Conservation (phyloP, 345 rosid genomes). For the Gossypium raimondii region DNA sequence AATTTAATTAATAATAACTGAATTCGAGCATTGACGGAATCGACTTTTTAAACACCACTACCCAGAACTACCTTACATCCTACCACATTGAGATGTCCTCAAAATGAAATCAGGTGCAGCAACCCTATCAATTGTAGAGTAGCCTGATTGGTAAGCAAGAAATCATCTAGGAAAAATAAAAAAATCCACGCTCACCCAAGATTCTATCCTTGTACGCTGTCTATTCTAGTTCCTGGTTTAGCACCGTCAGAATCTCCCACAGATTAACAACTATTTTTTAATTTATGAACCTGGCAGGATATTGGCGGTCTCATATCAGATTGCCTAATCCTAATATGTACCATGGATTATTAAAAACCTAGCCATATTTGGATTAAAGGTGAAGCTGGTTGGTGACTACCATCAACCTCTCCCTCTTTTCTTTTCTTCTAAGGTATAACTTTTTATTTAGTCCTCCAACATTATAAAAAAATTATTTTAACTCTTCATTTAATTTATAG, state of each 20-base stretch:
- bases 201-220: slow-evolving; percentile 26
- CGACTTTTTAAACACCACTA: too few relatives aligned
- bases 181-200: slow-evolving; percentile 16
- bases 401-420: neutral
- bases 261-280: neutral
- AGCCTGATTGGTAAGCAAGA: slow-evolving; percentile 31
- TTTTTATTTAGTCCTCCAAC: rapidly evolving
- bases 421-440: too few relatives aligned
- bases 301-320: neutral
- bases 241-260: slow-evolving; percentile 17
- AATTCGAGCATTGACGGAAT: too few relatives aligned
- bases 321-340: neutral
- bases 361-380: neutral
- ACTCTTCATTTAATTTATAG: too few relatives aligned
- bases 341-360: neutral
- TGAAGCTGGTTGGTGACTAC: slow-evolving; percentile 7
- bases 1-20: too few relatives aligned
- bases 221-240: slow-evolving; percentile 14
- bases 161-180: slow-evolving; percentile 13
- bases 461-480: too few relatives aligned
- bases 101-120: too few relatives aligned
- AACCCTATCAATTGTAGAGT: neutral
- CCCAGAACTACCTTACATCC: too few relatives aligned
- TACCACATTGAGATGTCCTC: too few relatives aligned
- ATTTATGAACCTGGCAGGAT: neutral